phyloP scores from a whole-genome alignment of 1,284 basidiomycete genomes.

The Ganoderma multipileum region DNA sequence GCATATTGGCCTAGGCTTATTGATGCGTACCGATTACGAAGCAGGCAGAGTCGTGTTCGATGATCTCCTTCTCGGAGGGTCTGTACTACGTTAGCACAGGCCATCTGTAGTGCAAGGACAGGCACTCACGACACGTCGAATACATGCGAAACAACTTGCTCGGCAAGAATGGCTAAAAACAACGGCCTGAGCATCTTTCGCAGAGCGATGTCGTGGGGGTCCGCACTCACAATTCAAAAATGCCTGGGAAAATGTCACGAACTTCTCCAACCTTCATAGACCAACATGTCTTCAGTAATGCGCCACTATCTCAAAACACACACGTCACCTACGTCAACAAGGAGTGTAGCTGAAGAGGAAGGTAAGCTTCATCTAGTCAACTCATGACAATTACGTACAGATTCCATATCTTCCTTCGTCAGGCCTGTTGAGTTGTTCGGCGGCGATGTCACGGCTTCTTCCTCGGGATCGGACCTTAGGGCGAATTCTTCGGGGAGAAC shows the following conservation, averaged over 20 bases:
- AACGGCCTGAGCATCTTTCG: constrained; percentile 48
- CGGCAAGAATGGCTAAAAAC: constrained; percentile 49
- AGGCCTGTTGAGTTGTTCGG: neutral
- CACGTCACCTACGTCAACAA: constrained; percentile 55
- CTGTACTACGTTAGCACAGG: constrained; percentile 43
- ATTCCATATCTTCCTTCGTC: constrained; percentile 48
- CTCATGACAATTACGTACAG: constrained; percentile 40
- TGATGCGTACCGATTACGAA: constrained; percentile 62
- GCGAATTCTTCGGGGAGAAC: neutral
- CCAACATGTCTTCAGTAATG: neutral
- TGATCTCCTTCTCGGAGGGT: constrained; percentile 62
- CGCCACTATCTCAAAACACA: neutral
- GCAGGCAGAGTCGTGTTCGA: constrained; percentile 65
- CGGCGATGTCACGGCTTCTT: neutral
- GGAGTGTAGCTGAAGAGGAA: constrained; percentile 47
- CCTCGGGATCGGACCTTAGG: constrained; percentile 27
- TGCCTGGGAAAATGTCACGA: constrained; percentile 61
- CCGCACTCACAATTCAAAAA: constrained; percentile 37
- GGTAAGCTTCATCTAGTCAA: neutral
- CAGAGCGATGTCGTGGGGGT: constrained; percentile 38
- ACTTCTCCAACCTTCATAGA: constrained; percentile 66
- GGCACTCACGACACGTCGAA: constrained; percentile 62
- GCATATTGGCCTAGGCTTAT: too few species aligned
- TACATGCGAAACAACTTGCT: constrained; percentile 54
- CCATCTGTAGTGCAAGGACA: neutral